Evolutionary conservation across 768 basidiomycete genomes (phyloP), one percentile per base, ranked within the genome.

Genomic region (Termitomyces sp.): DNA sequence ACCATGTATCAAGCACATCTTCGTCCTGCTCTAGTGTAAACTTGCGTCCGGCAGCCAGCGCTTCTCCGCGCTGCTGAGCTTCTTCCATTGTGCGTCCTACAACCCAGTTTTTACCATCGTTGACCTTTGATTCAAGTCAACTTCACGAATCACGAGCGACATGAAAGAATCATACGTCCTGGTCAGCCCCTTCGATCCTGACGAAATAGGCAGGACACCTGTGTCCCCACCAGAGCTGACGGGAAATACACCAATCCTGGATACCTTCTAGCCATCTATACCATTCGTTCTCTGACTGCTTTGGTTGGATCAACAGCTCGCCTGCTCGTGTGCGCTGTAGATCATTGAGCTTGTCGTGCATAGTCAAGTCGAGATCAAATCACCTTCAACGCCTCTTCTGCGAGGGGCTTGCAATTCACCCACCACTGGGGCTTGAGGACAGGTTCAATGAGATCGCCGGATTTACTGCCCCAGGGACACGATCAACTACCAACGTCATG

Each of bases 171-270:
- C 82, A 53, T 64, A 86, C 90, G 54, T 94, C 85, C 55, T 83
- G 81, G 2, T 80, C 77, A 59, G 78, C 71, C 5, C 93, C 94
- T 56, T 94, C 91, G 57, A 98, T 83, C 46, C 82, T 81, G 48
- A 97, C 87, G 59, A 94, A 89, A 75, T 97, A 98, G 0, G 94
- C 97, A 2, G 97, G 97, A 69, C 87, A 89, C 57, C 97, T 85
- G 68, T 98, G 96, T 30, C 97, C 96, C 96, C 96, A 98, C 97
- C 97, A 99, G 18, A 98, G 80, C 68, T 99, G 97, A 54, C 97
- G 90, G 2, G 97, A 98, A 66, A 98, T 88, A 75, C 97, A 99
- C 97, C 97, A 99, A 68, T 98, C 97, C 72, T 98, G 94, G 59
- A 97, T 93, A 63, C 82, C 84, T 62, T 94, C 92, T 38, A 98